phyloP scores from a whole-genome alignment of 176 grass and related monocot genomes.

The Raddia distichophylla region DNA sequence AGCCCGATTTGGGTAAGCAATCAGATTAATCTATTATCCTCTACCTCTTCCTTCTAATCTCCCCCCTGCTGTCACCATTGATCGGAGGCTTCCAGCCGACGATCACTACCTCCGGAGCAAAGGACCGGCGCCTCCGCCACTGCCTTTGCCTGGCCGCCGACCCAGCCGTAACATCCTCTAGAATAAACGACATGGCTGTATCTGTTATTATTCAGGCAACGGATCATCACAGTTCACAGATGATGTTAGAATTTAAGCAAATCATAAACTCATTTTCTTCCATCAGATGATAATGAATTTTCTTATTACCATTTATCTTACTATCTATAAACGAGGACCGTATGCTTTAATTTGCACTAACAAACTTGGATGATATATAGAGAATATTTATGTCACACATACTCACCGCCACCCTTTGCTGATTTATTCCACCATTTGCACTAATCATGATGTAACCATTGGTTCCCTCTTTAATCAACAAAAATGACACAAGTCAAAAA shows the following conservation, averaged over 20 bases:
- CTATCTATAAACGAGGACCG: not conserved
- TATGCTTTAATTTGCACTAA: not conserved
- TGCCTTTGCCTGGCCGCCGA: too few species aligned
- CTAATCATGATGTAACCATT: constrained; percentile 92
- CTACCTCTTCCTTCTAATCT: too few species aligned
- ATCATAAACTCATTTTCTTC: not conserved
- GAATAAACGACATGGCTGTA: constrained; percentile 1
- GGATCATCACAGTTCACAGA: too few species aligned
- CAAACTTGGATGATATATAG: not conserved
- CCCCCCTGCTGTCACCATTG: too few species aligned
- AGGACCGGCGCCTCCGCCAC: too few species aligned
- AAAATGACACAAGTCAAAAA: constrained; percentile 11
- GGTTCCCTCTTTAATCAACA: constrained; percentile 51
- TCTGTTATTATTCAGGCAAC: not conserved
- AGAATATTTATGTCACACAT: constrained; percentile 1
- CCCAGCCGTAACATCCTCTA: not conserved
- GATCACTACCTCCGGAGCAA: too few species aligned
- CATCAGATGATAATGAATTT: not conserved
- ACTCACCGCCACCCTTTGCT: constrained; percentile 97
- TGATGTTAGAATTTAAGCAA: not conserved
- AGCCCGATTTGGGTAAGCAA: too few species aligned
- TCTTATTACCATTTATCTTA: too few species aligned
- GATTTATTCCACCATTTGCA: constrained; percentile 98
- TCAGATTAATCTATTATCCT: too few species aligned
- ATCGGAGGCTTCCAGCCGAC: too few species aligned